Conservation (phyloP, 768 basidiomycete genomes). For the Xerocomellus intermedius region DNA sequence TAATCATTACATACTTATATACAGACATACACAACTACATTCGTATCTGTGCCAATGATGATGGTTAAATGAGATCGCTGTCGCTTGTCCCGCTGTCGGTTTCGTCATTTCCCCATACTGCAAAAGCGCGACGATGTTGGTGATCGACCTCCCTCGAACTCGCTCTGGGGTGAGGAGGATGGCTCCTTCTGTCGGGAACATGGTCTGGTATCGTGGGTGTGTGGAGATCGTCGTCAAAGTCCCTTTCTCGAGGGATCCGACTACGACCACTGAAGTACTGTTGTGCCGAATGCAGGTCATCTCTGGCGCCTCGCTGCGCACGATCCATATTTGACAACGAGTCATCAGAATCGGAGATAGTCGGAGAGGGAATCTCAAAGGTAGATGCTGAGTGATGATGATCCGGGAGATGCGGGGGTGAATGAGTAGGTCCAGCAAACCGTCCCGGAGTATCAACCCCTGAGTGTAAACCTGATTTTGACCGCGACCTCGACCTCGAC, state of each 20-base stretch:
- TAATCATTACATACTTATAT: not conserved
- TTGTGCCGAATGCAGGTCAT: slow-evolving; percentile 47
- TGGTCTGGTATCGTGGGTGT: slow-evolving; percentile 58
- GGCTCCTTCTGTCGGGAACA: slow-evolving; percentile 11
- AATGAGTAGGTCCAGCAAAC: slow-evolving; percentile 51
- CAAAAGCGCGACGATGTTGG: slow-evolving; percentile 58
- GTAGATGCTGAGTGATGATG: slow-evolving; percentile 32
- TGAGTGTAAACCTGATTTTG: slow-evolving; percentile 43
- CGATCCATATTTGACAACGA: slow-evolving; percentile 34
- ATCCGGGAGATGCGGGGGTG: slow-evolving; percentile 37
- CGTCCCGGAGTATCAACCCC: slow-evolving; percentile 66
- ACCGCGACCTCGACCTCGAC: slow-evolving; percentile 40
- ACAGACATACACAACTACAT: slow-evolving; percentile 6
- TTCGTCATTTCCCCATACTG: slow-evolving; percentile 87
- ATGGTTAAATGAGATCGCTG: slow-evolving; percentile 39
- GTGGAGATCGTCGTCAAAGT: slow-evolving; percentile 54
- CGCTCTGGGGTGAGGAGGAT: slow-evolving; percentile 10
- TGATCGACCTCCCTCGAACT: slow-evolving; percentile 23
- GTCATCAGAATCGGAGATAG: slow-evolving; percentile 39
- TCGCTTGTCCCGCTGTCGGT: slow-evolving; percentile 85
- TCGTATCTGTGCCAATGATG: not conserved
- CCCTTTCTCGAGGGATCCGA: slow-evolving; percentile 60
- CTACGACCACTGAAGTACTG: slow-evolving; percentile 44
- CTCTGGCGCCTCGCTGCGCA: slow-evolving; percentile 48
- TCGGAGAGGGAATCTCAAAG: slow-evolving; percentile 31